phyloP scores from a whole-genome alignment of 2,329 filamentous ascomycete genomes.

The Hypoxylon sp. region DNA sequence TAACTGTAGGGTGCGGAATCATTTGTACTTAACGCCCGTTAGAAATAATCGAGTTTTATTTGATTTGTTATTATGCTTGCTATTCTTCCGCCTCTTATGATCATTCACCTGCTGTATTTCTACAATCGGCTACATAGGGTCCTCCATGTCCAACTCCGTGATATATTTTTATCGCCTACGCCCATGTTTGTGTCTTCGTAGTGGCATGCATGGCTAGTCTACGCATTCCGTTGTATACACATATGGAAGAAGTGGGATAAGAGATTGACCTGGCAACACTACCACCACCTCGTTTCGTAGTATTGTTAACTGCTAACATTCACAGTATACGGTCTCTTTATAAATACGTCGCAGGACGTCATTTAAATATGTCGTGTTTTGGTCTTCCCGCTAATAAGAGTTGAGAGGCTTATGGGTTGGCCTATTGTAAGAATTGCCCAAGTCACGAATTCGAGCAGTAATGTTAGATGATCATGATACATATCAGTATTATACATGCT shows the following conservation, averaged over 20 bases:
- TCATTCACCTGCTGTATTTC: no score
- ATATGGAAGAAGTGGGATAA: no score
- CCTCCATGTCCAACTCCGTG: no score
- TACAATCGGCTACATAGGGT: no score
- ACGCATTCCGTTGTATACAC: no score
- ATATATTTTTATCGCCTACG: no score
- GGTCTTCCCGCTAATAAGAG: no score
- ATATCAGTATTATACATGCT: conserved; percentile 41
- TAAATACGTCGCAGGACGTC: background rate
- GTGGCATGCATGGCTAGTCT: no score
- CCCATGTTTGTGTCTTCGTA: no score
- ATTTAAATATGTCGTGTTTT: background rate
- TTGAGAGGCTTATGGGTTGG: no score
- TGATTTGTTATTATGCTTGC: no score
- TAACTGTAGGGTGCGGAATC: background rate
- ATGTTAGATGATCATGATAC: conserved; percentile 20
- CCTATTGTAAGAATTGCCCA: background rate
- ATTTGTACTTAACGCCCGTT: background rate
- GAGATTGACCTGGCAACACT: background rate
- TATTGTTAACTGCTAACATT: background rate
- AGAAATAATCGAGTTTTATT: background rate
- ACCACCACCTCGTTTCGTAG: background rate
- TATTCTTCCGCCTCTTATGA: no score
- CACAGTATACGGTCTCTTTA: background rate
- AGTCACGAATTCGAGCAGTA: background rate